These are phyloP conservation scores for Colletotrichum somersetense DNA, from an alignment of 2,329 filamentous ascomycete genomes.

Conservation along the genomic window DNA sequence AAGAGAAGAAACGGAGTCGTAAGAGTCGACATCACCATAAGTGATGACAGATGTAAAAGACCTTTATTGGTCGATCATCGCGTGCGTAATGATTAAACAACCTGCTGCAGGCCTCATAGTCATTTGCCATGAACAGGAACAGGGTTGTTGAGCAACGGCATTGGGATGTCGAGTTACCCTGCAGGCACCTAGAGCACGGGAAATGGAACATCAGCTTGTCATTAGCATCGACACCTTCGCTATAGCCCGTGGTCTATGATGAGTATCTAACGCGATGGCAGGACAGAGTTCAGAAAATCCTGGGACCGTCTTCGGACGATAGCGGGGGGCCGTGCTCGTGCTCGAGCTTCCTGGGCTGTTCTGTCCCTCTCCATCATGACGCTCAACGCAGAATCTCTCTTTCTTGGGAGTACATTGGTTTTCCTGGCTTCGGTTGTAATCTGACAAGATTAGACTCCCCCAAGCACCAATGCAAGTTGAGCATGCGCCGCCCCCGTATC, in stretches of 20 bases:
- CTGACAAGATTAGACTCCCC: slow-evolving; percentile 40
- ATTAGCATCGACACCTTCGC: slow-evolving; percentile 39
- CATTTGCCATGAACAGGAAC: background rate
- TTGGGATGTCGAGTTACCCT: background rate
- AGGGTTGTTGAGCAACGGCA: background rate
- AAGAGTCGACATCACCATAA: slow-evolving; percentile 11
- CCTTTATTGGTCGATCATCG: background rate
- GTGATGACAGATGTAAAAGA: background rate
- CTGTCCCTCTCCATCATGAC: slow-evolving; percentile 25
- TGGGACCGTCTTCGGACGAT: slow-evolving; percentile 1
- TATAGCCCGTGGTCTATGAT: slow-evolving; percentile 40
- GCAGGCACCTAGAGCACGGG: background rate
- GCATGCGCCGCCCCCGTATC: slow-evolving; percentile 31
- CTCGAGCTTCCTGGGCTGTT: slow-evolving; percentile 4
- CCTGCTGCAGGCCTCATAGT: background rate
- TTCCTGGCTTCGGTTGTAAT: slow-evolving; percentile 39
- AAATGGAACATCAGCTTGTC: slow-evolving; percentile 30
- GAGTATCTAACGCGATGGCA: slow-evolving; percentile 39
- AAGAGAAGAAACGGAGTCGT: slow-evolving; percentile 19
- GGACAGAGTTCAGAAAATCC: slow-evolving; percentile 12
- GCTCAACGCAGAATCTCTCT: slow-evolving; percentile 41
- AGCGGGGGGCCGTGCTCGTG: slow-evolving; percentile 7
- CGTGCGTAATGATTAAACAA: background rate
- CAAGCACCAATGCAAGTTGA: slow-evolving; percentile 41
- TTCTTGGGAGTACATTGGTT: slow-evolving; percentile 40